Conservation (phyloP, 2,329 filamentous ascomycete species). For the Pseudogymnoascus sp. region DNA sequence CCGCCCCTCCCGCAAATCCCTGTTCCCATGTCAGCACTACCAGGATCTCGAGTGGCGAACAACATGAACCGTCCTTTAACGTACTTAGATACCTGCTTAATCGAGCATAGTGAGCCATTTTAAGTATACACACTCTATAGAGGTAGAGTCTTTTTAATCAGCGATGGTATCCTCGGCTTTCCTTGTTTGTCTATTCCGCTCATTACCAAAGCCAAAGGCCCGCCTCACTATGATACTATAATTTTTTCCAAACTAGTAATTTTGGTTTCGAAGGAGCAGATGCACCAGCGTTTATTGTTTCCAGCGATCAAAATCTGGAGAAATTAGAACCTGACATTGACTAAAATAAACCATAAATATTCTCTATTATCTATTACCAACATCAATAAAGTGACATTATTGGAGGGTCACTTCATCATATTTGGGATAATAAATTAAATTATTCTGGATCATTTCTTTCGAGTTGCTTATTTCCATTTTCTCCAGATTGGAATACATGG, state of each 20-base stretch:
- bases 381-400: not conserved
- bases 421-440: not conserved
- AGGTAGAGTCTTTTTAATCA: not conserved
- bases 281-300: not conserved
- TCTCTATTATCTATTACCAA: not conserved
- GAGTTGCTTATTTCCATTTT: not conserved
- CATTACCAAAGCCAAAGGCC: not conserved
- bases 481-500: not conserved
- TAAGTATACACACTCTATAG: not conserved
- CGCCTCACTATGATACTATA: not conserved
- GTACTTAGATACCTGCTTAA: not conserved
- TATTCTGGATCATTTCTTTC: not conserved
- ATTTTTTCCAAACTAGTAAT: not conserved
- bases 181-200: not conserved
- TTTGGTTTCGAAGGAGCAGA: not conserved
- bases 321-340: not conserved
- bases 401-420: not conserved
- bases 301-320: not conserved
- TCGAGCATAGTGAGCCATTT: not conserved
- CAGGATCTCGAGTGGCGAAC: not conserved
- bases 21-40: not conserved
- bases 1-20: not conserved
- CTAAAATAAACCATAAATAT: not conserved
- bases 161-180: not conserved
- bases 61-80: not conserved